Conservation (phyloP, 176 grass and related monocot species). For the Hordeum vulgare region MorexV3_pseudomolecules_assembly NC_058521.1:137425376-137425875, state of each 20-base stretch:
- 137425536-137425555: conserved; percentile 57
- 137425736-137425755: conserved; percentile 78
- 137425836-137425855: conserved; percentile 29
- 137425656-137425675: neutral
- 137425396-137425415: neutral
- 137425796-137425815: conserved; percentile 70
- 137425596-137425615: conserved; percentile 77
- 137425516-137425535: conserved; percentile 52
- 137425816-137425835: conserved; percentile 93
- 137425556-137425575: conserved; percentile 74
- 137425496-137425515: neutral
- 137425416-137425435: neutral
- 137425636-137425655: conserved; percentile 3
- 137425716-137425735: conserved; percentile 28
- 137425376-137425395: neutral
- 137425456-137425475: neutral
- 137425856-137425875: neutral
- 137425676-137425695: neutral
- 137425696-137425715: neutral
- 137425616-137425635: conserved; percentile 95
- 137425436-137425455: neutral
- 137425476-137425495: neutral
- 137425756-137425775: conserved; percentile 72
- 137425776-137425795: conserved; percentile 65
- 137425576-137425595: conserved; percentile 74